Evolutionary conservation across 345 rosid species (phyloP).

Genomic region (Dovyalis caffra): DNA sequence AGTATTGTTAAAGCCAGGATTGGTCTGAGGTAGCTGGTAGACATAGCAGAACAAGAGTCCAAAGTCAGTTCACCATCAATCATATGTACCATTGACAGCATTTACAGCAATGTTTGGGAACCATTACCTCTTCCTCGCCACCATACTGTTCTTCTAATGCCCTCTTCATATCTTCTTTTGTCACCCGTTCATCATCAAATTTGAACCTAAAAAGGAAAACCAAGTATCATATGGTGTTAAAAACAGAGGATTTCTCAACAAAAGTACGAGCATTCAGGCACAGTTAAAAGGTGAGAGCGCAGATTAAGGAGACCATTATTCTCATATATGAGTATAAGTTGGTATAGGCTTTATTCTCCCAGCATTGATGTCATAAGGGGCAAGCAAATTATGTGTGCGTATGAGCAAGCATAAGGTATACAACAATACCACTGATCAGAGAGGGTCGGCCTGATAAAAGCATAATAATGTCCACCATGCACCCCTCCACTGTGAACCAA

Average conservation of each 20-base stretch:
- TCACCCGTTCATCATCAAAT: slow-evolving; percentile 96
- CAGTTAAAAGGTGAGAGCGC: neutral
- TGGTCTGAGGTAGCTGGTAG: slow-evolving; percentile 78
- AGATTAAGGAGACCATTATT: neutral
- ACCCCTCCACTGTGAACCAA: slow-evolving; percentile 97
- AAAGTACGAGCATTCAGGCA: neutral
- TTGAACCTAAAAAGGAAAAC: slow-evolving; percentile 64
- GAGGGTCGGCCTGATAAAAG: slow-evolving; percentile 95
- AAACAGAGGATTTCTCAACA: neutral
- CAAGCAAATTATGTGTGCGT: neutral
- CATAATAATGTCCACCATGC: slow-evolving; percentile 97
- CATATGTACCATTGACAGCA: neutral
- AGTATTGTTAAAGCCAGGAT: slow-evolving; percentile 91
- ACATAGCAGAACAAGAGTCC: slow-evolving; percentile 7
- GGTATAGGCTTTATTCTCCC: neutral
- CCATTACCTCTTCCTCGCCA: slow-evolving; percentile 87
- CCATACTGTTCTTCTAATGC: slow-evolving; percentile 98
- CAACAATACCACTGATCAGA: slow-evolving; percentile 80
- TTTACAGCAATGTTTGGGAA: neutral
- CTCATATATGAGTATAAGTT: neutral
- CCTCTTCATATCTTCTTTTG: slow-evolving; percentile 88
- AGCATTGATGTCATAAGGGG: neutral
- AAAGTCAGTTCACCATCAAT: slow-evolving; percentile 7
- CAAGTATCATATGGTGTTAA: neutral
- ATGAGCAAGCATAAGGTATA: neutral